Evolutionary conservation across 208 protist genomes (phyloP), one percentile per base, ranked within the genome.

Genomic region (Crithidia mellificae): DNA sequence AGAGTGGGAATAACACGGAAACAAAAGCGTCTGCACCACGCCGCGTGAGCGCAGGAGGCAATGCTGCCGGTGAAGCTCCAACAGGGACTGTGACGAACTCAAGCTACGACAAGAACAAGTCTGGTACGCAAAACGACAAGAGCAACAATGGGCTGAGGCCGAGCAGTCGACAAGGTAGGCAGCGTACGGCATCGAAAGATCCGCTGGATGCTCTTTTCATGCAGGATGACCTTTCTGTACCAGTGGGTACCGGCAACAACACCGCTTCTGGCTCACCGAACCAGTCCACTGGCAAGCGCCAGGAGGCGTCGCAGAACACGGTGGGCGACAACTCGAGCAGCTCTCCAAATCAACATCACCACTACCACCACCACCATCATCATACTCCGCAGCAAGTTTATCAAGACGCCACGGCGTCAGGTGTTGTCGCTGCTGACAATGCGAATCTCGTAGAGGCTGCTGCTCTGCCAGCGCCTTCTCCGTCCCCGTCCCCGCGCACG

Each of bases 341-440:
- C 30, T 27, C 53, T 17, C 29, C 53, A 29, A 2, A 4, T 6
- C 57, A 63, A 1, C 57, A 63, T 12, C 43, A 47, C 3, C 19
- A 32, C 11, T 38, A 61, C n/a, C 54, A 49, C 24, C 57, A 41
- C 17, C 43, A 30, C 14, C 24, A 50, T 20, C 55, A 57, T 41
- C n/a, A n/a, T n/a, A n/a, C n/a, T n/a, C n/a, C n/a, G n/a, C n/a
- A n/a, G n/a, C n/a, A n/a, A n/a, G 30, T n/a, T 1, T n/a, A 59
- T 22, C 56, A 50, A 0, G n/a, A 50, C 39, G 22, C 11, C 7
- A 20, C 34, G 2, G 34, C 19, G 5, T 7, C n/a, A n/a, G 56
- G 11, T 36, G 11, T 5, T 15, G 27, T 8, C 17, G 53, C 32
- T 24, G 19, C 17, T 29, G 14, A 6, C 41, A 17, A 6, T 46